phyloP scores from a whole-genome alignment of 805 yeast species.

The Helenozyma baotianmanensis region DNA sequence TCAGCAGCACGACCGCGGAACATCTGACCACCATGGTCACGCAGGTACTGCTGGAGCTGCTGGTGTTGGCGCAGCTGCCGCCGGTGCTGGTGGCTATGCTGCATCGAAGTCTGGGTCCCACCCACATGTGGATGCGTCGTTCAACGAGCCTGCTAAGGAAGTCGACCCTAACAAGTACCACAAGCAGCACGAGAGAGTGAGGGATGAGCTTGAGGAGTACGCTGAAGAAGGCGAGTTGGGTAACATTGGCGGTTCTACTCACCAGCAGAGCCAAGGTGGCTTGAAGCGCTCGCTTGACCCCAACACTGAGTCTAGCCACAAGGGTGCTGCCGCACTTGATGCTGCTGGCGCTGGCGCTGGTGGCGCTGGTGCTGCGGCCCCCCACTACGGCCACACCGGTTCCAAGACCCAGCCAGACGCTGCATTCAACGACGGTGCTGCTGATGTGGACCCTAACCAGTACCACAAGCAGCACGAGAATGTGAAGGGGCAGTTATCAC shows the following conservation, averaged over 20 bases:
- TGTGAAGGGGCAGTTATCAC: conserved; percentile 2
- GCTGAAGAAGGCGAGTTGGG: conserved; percentile 4
- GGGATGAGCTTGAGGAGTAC: conserved; percentile 1
- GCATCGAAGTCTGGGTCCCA: background rate
- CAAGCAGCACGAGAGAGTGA: conserved; percentile 4
- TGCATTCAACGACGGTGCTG: conserved; percentile 1
- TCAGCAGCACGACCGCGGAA: too few relatives aligned
- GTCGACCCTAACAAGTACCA: conserved; percentile 3
- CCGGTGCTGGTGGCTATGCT: conserved; percentile 5
- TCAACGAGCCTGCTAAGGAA: conserved; percentile 1
- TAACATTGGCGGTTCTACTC: conserved; percentile 1
- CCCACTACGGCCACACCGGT: background rate
- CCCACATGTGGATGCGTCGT: conserved; percentile 2
- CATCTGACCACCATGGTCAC: background rate
- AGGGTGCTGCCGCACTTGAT: background rate
- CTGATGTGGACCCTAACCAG: conserved; percentile 2
- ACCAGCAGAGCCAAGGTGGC: too few relatives aligned
- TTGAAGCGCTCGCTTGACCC: too few relatives aligned
- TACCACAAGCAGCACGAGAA: conserved; percentile 5
- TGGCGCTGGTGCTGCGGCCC: conserved; percentile 1
- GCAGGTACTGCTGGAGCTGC: background rate
- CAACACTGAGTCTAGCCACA: background rate
- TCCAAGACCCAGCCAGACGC: conserved; percentile 1
- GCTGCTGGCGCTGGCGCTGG: too few relatives aligned
- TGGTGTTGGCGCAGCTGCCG: conserved; percentile 4